Evolutionary conservation across 345 rosid genomes (phyloP).

Genomic region (Corchorus olitorius): DNA sequence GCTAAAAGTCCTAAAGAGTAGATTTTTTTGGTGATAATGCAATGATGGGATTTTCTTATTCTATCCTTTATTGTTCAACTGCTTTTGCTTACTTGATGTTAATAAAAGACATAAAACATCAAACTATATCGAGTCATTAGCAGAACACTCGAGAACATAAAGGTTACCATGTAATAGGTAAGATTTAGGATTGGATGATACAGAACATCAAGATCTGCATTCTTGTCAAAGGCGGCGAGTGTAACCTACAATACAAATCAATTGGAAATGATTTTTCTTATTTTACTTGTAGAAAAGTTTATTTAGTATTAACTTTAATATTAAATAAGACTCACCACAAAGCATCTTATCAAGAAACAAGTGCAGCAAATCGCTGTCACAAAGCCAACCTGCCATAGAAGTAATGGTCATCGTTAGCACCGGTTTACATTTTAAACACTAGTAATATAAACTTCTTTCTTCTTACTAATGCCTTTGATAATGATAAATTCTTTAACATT

Average conservation of each 20-base stretch:
- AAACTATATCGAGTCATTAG: background rate
- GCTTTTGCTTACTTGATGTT: background rate
- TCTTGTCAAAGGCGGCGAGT: conserved; percentile 50
- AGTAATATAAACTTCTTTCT: too few relatives aligned
- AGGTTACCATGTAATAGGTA: conserved; percentile 54
- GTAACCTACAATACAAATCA: conserved; percentile 31
- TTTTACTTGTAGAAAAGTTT: background rate
- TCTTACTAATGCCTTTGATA: background rate
- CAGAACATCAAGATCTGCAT: conserved; percentile 62
- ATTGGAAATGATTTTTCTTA: background rate
- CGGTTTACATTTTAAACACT: background rate
- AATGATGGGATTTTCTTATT: background rate
- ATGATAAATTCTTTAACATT: background rate
- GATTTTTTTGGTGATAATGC: background rate
- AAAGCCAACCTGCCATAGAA: conserved; percentile 64
- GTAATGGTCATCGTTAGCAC: background rate
- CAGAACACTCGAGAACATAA: background rate
- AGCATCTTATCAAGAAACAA: conserved; percentile 79
- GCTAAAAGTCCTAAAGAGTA: too few relatives aligned
- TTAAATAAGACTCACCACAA: conserved; percentile 51
- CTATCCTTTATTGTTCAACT: background rate
- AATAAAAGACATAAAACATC: background rate
- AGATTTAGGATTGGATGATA: conserved; percentile 75
- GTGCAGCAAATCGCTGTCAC: conserved; percentile 72
- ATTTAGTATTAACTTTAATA: background rate